These are phyloP conservation scores for Erodium texanum DNA, from an alignment of 441 rosid species.

Conservation along the genomic window DNA sequence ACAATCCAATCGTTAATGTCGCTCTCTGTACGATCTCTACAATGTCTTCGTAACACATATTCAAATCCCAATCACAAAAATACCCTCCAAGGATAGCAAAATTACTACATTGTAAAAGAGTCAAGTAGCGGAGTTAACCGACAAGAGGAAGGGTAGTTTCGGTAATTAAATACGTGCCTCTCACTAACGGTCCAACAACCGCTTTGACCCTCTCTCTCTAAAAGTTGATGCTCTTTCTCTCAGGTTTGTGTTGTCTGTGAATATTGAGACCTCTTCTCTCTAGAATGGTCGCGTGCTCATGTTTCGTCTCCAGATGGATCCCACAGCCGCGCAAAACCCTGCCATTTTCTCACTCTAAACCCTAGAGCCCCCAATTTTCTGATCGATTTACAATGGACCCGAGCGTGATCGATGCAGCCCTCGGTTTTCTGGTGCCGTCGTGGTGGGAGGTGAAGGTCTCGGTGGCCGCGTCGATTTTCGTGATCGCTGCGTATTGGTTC, in stretches of 20 bases:
- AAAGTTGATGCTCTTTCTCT: neutral
- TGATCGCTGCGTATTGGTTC: slow-evolving; percentile 51
- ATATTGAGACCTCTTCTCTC: neutral
- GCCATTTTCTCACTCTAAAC: neutral
- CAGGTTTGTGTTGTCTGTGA: neutral
- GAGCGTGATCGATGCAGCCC: slow-evolving; percentile 32
- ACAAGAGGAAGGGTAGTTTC: neutral
- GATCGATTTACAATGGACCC: neutral
- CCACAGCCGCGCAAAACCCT: neutral
- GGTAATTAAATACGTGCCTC: neutral
- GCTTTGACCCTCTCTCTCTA: slow-evolving; percentile 7
- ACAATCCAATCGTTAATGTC: neutral
- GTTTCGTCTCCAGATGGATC: neutral
- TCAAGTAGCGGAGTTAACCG: neutral
- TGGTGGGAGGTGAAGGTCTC: slow-evolving; percentile 84
- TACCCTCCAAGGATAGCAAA: neutral
- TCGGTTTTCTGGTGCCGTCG: slow-evolving; percentile 59
- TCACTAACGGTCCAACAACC: slow-evolving; percentile 6
- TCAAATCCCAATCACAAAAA: neutral
- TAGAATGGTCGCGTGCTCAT: neutral
- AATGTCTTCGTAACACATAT: neutral
- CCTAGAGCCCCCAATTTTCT: neutral
- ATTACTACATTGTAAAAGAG: neutral
- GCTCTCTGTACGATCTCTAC: slow-evolving; percentile 1
- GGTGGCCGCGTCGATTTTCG: slow-evolving; percentile 51